These are phyloP conservation scores for Paratrimastix pyriformis DNA, from an alignment of 78 protist genomes.

Conservation along the genomic window DNA sequence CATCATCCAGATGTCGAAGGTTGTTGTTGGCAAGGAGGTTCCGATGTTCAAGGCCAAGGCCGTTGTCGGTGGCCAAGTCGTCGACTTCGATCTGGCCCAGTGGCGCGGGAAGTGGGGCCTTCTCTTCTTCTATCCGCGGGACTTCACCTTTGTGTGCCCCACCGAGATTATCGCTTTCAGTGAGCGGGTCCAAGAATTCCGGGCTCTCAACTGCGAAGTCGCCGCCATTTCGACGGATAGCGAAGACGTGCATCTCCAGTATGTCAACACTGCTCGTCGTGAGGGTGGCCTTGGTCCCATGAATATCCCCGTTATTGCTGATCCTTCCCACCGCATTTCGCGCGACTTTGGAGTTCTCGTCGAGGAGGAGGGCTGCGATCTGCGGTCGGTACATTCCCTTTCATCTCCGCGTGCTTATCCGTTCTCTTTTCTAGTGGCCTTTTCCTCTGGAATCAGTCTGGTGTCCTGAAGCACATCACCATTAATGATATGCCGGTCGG, in stretches of 20 bases:
- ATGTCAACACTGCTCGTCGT: conserved; percentile 79
- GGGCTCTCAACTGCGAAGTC: conserved; percentile 38
- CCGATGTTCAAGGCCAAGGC: not conserved
- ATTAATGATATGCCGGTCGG: conserved; percentile 82
- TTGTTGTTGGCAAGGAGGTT: not conserved
- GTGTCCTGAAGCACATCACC: too few species aligned
- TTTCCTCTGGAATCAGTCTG: too few species aligned
- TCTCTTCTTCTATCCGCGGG: conserved; percentile 59
- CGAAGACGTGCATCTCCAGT: conserved; percentile 75
- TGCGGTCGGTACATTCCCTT: conserved; percentile 15
- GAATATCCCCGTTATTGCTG: conserved; percentile 75
- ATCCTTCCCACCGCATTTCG: conserved; percentile 63
- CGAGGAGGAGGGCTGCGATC: conserved; percentile 31
- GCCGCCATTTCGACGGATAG: conserved; percentile 69
- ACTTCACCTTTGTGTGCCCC: conserved; percentile 85
- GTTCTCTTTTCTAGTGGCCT: too few species aligned
- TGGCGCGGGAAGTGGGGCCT: not conserved
- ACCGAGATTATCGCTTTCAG: conserved; percentile 85
- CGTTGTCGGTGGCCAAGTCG: not conserved
- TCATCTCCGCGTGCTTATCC: too few species aligned
- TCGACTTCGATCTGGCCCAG: not conserved
- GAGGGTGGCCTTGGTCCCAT: conserved; percentile 87
- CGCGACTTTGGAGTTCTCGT: conserved; percentile 72
- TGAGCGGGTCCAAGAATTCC: conserved; percentile 72
- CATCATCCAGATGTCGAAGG: too few species aligned